These are phyloP conservation scores for Aspergillus costaricaensis DNA, from an alignment of 2,329 filamentous ascomycete species.

Conservation along the genomic window DNA sequence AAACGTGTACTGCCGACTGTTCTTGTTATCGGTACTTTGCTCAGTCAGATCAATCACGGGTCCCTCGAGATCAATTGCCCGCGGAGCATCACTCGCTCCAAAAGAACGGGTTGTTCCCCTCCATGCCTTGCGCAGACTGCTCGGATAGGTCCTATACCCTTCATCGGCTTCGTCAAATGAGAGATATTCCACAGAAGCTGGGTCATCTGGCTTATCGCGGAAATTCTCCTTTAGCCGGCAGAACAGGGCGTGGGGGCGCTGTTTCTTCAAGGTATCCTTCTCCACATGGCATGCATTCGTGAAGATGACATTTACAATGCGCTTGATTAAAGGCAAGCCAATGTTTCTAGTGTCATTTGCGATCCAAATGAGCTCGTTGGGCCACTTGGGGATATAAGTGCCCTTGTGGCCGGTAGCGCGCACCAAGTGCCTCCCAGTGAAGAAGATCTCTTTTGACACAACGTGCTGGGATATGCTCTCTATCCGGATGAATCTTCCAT, in stretches of 20 bases:
- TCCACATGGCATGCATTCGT: slow-evolving; percentile 54
- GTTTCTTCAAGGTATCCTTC: slow-evolving; percentile 31
- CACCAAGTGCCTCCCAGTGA: slow-evolving; percentile 44
- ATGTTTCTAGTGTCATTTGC: slow-evolving; percentile 46
- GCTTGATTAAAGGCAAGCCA: slow-evolving; percentile 38
- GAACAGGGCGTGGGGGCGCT: slow-evolving; percentile 30
- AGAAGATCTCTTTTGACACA: slow-evolving; percentile 21
- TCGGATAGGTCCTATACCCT: slow-evolving; percentile 14
- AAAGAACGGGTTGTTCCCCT: slow-evolving; percentile 35
- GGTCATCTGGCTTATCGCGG: slow-evolving; percentile 21
- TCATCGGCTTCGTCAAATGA: slow-evolving; percentile 32
- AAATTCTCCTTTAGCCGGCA: slow-evolving; percentile 36
- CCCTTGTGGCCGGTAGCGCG: slow-evolving; percentile 35
- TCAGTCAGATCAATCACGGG: slow-evolving; percentile 26
- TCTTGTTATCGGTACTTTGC: slow-evolving; percentile 23
- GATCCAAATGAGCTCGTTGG: slow-evolving; percentile 51
- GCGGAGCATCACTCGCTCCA: slow-evolving; percentile 22
- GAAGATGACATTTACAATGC: slow-evolving; percentile 48
- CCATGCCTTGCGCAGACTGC: slow-evolving; percentile 34
- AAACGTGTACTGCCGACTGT: slow-evolving; percentile 59
- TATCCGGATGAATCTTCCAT: slow-evolving; percentile 47
- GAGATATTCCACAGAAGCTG: slow-evolving; percentile 33
- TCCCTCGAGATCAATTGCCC: slow-evolving; percentile 18
- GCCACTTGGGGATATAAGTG: slow-evolving; percentile 34
- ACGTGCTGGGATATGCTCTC: slow-evolving; percentile 35